Base-by-base conservation (phyloP, 805 yeast species). In the Metschnikowia amazonensis region DNA sequence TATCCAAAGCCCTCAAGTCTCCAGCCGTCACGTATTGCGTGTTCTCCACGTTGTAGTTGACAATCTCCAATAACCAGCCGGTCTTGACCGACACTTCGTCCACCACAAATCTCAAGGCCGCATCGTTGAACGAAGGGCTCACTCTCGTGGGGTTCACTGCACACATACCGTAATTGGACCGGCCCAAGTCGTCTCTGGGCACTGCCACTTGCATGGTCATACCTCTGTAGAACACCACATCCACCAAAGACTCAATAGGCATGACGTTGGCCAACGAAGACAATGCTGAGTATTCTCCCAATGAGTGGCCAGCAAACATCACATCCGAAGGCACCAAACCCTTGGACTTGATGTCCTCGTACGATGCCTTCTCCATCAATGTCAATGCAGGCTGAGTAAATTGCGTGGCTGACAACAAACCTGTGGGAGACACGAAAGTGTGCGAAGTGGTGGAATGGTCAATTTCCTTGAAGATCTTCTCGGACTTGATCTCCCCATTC, bases 151-250 rank as follows among this genome's bases (percentile, higher is more conserved):
- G 99, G 75, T 95, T 94, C 48, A 92, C 90, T 44, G 99, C 99
- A 75, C 89, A 81, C 99, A 94, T 94, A 77, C 98, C 98, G 64
- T 94, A 94, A 77, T 94, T 94, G 48, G 99, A 94, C 74, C 98
- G 86, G 41, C 99, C 99, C 42, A 71, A 65, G 45, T 82, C 80
- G 70, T 94, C 99, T 75, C 99, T 86, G 65, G 98, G 98, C 56
- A 94, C 99, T 39, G 99, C 99, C 55, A 94, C 99, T 76, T 94
- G 99, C 99, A 94, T 94, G 41, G 99, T 95, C 98, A 94, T 94
- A 80, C 99, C 99, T 77, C 99, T 85, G 80, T 94, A 95, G 80
- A 94, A 94, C 44, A 92, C 98, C 67, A 92, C 95, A 68, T 92
- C 98, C 52, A 92, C 97, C 57, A 92, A 77, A 5, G 95, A 86